Conservation (phyloP, 257 asterid genomes). For the Mentha longifolia region DNA sequence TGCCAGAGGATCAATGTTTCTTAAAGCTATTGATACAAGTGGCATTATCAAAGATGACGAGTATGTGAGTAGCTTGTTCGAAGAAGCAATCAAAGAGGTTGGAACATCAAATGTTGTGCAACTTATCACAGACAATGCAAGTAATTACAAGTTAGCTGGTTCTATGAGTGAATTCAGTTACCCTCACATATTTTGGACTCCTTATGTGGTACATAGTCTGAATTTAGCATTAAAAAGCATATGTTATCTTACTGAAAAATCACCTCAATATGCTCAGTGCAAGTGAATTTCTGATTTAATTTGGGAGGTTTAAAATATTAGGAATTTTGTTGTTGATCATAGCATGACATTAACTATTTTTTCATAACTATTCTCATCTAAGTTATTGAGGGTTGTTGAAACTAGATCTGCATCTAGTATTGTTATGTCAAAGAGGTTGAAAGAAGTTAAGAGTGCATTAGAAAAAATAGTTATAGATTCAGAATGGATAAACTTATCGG, state of each 20-base stretch:
- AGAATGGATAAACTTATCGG: background rate
- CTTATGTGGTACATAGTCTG: constrained; percentile 3
- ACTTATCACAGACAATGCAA: background rate
- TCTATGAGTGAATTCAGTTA: background rate
- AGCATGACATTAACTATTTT: background rate
- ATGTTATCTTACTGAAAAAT: background rate
- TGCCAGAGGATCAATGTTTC: background rate
- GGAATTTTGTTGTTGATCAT: background rate
- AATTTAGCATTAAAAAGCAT: background rate
- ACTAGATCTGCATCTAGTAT: constrained; percentile 23
- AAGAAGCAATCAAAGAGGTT: background rate
- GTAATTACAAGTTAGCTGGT: background rate
- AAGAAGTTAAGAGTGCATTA: background rate
- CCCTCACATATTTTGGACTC: background rate
- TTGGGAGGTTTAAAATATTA: background rate
- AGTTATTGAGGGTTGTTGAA: background rate
- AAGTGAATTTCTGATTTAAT: background rate
- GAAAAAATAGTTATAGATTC: background rate
- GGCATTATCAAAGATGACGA: background rate
- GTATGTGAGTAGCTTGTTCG: background rate
- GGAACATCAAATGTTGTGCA: background rate
- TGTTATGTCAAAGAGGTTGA: background rate
- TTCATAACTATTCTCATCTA: background rate
- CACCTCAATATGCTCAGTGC: background rate
- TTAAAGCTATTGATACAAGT: background rate